Conservation (phyloP, 2,329 filamentous ascomycete genomes). For the Elsinoe ampelina region DNA sequence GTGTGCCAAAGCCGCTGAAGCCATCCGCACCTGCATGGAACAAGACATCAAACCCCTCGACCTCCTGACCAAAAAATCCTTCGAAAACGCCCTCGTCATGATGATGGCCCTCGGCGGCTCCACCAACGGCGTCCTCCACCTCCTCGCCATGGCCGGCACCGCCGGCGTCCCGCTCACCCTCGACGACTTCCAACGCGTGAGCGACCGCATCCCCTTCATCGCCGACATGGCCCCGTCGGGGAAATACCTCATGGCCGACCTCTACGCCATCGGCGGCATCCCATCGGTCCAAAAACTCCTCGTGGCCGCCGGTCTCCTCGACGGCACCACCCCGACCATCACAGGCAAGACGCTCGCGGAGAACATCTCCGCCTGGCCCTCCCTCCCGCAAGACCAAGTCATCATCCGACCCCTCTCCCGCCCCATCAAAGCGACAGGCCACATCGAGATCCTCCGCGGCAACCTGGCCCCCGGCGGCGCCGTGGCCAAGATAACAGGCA, state of each 20-base stretch:
- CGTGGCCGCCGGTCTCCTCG: slow-evolving; percentile 63
- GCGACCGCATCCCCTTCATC: slow-evolving; percentile 74
- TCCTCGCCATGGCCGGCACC: slow-evolving; percentile 82
- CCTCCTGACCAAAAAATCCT: slow-evolving; percentile 67
- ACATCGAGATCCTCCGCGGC: slow-evolving; percentile 78
- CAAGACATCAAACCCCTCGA: slow-evolving; percentile 73
- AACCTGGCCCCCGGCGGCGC: slow-evolving; percentile 83
- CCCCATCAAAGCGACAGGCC: slow-evolving; percentile 78
- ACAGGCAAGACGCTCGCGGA: slow-evolving; percentile 77
- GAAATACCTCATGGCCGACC: slow-evolving; percentile 77
- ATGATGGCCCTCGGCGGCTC: slow-evolving; percentile 88
- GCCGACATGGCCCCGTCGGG: slow-evolving; percentile 79
- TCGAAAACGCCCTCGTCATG: slow-evolving; percentile 82
- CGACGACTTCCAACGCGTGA: slow-evolving; percentile 74
- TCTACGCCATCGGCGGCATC: slow-evolving; percentile 77
- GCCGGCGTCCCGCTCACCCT: slow-evolving; percentile 68
- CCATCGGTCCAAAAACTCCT: slow-evolving; percentile 79
- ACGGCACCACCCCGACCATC: slow-evolving; percentile 70
- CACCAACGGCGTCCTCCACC: slow-evolving; percentile 81
- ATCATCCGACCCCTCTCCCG: slow-evolving; percentile 74
- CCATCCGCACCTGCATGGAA: slow-evolving; percentile 71
- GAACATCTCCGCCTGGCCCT: slow-evolving; percentile 69
- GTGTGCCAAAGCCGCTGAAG: slow-evolving; percentile 69
- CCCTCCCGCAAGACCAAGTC: slow-evolving; percentile 65
- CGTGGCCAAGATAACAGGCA: slow-evolving; percentile 93